phyloP scores from a whole-genome alignment of 1,284 basidiomycete genomes.

The Ceratobasidium papillatum region DNA sequence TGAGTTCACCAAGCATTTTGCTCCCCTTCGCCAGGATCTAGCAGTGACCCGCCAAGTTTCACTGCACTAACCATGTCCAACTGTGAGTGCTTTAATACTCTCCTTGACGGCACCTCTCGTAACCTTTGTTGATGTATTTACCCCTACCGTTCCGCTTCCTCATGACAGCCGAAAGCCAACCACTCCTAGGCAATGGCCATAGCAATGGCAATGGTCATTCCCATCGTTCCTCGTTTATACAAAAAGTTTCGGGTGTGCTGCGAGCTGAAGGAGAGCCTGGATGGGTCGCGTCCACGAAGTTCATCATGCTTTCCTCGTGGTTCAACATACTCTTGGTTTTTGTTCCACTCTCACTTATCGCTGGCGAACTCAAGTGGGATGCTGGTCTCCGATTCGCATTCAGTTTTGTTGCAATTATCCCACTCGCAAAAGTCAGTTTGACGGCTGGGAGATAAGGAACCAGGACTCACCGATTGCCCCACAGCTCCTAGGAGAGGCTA shows the following conservation, averaged over 20 bases:
- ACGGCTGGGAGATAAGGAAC: constrained; percentile 36
- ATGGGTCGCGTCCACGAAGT: constrained; percentile 68
- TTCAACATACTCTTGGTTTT: constrained; percentile 81
- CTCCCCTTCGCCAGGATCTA: constrained; percentile 7
- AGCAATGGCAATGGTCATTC: constrained; percentile 52
- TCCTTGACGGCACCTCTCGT: constrained; percentile 3
- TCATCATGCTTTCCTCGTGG: constrained; percentile 76
- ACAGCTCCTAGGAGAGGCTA: constrained; percentile 82
- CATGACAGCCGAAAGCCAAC: constrained; percentile 35
- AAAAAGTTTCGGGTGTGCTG: constrained; percentile 57
- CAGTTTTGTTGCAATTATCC: constrained; percentile 87
- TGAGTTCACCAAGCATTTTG: constrained; percentile 10
- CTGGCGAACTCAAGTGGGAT: constrained; percentile 75
- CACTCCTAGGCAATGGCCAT: constrained; percentile 50
- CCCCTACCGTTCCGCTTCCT: constrained; percentile 17
- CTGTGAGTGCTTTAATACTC: constrained; percentile 15
- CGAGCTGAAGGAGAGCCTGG: constrained; percentile 68
- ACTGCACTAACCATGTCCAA: constrained; percentile 5
- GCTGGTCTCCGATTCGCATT: constrained; percentile 83
- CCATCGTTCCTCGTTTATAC: constrained; percentile 51
- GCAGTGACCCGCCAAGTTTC: constrained; percentile 15
- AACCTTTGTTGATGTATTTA: constrained; percentile 21
- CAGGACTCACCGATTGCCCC: not conserved
- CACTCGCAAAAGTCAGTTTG: constrained; percentile 74
- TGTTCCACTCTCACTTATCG: constrained; percentile 72